Percentiles rank a stretch among this genome's conserved stretches.
phyloP scores from a whole-genome alignment of 2,329 filamentous ascomycete species.

The Talaromyces amestolkiae region DNA sequence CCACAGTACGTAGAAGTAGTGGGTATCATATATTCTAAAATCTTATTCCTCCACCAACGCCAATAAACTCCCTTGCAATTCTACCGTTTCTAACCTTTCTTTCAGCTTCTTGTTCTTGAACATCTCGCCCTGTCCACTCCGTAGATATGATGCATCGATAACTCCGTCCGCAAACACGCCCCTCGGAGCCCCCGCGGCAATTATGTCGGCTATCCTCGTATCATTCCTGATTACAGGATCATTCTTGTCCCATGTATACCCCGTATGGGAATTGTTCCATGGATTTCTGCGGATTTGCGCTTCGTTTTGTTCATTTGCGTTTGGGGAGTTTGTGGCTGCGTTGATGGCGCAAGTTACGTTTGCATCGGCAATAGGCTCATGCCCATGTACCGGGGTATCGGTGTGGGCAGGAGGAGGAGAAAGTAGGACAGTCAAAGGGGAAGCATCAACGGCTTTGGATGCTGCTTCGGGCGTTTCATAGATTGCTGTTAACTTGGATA shows the following conservation, averaged over 20 bases:
- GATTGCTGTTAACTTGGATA: conserved; percentile 33
- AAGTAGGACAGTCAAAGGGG: conserved; percentile 17
- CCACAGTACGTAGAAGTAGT: neutral
- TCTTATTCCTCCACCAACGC: conserved; percentile 5
- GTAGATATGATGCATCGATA: neutral
- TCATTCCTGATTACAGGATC: conserved; percentile 4
- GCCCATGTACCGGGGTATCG: neutral
- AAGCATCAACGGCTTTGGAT: conserved; percentile 32
- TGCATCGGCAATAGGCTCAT: neutral
- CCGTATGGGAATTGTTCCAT: neutral
- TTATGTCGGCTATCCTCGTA: conserved; percentile 8
- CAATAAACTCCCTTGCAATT: conserved; percentile 8
- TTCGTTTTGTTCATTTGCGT: neutral
- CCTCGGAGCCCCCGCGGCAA: conserved; percentile 7
- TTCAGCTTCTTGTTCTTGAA: neutral
- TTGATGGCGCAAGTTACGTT: neutral
- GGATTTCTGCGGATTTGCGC: neutral
- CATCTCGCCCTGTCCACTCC: neutral
- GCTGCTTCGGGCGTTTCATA: conserved; percentile 39
- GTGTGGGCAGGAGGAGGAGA: neutral
- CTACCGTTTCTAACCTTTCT: neutral
- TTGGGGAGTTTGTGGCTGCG: no score
- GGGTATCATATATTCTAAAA: neutral
- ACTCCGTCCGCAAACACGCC: conserved; percentile 15
- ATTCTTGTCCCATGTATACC: neutral